Evolutionary conservation across 2,329 filamentous ascomycete genomes (phyloP).

Genomic region (Ophiostoma sp.): DNA sequence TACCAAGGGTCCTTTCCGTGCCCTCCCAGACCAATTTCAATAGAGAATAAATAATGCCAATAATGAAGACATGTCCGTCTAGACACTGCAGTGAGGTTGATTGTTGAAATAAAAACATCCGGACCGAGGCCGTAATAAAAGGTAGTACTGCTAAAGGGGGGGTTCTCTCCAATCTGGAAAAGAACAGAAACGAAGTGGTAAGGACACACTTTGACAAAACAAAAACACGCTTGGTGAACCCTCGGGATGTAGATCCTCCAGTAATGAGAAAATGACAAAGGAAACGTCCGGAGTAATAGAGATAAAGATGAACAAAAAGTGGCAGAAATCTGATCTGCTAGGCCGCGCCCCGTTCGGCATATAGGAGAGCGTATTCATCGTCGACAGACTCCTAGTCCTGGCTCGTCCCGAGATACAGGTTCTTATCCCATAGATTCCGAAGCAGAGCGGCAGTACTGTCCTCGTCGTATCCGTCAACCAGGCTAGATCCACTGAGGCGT

Average conservation of each 20-base stretch:
- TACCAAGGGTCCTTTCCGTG: too few relatives aligned
- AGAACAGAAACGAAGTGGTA: background rate
- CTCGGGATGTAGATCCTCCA: background rate
- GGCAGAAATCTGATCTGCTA: background rate
- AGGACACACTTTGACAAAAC: background rate
- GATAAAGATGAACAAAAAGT: background rate
- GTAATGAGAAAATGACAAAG: background rate
- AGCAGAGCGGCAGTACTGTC: conserved; percentile 48
- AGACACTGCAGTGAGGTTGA: background rate
- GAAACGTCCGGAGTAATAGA: background rate
- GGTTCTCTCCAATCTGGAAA: background rate
- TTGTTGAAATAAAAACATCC: conserved; percentile 5
- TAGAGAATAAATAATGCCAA: background rate
- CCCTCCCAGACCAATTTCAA: background rate
- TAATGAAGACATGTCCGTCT: background rate
- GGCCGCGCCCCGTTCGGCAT: background rate
- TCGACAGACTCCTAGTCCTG: conserved; percentile 38
- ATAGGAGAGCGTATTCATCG: conserved; percentile 15
- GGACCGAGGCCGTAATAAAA: background rate
- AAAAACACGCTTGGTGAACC: background rate
- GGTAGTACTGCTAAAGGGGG: background rate
- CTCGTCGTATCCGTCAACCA: conserved; percentile 46
- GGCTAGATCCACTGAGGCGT: conserved; percentile 46
- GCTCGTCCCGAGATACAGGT: conserved; percentile 52
- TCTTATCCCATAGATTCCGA: conserved; percentile 58